Percentiles rank a stretch among this genome's conserved stretches.
phyloP scores from a whole-genome alignment of 306 rosid genomes.

The Comarum palustre region DNA sequence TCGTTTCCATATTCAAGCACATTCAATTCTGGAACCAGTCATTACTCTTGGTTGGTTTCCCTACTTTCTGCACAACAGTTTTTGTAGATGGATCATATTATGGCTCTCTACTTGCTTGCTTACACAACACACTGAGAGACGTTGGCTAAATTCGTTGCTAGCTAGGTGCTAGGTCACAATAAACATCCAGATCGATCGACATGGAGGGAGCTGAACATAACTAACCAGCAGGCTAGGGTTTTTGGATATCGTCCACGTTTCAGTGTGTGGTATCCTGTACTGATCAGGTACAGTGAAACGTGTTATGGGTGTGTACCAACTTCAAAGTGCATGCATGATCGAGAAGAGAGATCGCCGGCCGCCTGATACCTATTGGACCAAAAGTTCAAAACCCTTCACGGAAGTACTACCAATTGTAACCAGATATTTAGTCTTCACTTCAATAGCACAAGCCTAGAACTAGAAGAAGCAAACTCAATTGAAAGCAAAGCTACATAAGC shows the following conservation, averaged over 20 bases:
- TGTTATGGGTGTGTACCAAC: conserved; percentile 2
- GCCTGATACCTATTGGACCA: no score
- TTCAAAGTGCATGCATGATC: background rate
- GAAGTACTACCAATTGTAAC: background rate
- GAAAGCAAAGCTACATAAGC: background rate
- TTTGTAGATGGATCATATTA: background rate
- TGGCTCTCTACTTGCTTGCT: no score
- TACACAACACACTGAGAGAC: no score
- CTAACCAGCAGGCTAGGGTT: background rate
- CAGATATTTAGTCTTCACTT: background rate
- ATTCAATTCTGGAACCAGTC: background rate
- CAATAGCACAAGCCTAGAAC: background rate
- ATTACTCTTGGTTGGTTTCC: conserved; percentile 2
- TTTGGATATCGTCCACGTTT: background rate
- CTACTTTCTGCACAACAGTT: background rate
- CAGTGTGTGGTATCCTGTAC: background rate
- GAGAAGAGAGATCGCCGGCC: background rate
- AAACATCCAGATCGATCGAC: no score
- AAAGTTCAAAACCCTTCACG: background rate
- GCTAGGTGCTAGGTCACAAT: no score
- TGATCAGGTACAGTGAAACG: background rate
- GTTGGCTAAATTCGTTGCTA: no score
- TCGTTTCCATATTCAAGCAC: background rate
- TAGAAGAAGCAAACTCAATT: background rate
- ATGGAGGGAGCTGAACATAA: background rate